Evolutionary conservation across 495 filamentous ascomycete genomes (phyloP).

Genomic region (Podospora anserina): DNA sequence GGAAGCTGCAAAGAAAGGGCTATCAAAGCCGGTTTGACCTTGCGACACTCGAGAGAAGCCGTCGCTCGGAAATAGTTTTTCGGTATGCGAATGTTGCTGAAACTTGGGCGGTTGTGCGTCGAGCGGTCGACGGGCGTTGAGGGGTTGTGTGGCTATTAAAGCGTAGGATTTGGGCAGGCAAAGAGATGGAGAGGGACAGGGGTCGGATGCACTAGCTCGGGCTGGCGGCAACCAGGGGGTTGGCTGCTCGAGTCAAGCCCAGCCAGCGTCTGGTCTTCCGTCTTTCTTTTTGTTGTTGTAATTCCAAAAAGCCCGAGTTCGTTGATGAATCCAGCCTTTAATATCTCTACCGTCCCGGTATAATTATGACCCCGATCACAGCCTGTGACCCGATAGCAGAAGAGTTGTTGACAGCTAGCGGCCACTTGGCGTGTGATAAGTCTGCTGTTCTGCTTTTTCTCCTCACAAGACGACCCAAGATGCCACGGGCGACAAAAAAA

Average conservation of each 20-base stretch:
- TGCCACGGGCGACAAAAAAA: background rate
- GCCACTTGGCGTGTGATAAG: slow-evolving; percentile 32
- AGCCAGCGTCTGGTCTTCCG: background rate
- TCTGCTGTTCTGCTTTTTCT: slow-evolving; percentile 7
- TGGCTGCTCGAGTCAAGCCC: slow-evolving; percentile 29
- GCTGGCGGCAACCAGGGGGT: slow-evolving; percentile 30
- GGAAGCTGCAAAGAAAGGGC: slow-evolving; percentile 14
- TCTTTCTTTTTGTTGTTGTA: slow-evolving; percentile 6
- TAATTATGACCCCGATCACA: slow-evolving; percentile 17
- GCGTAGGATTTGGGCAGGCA: slow-evolving; percentile 13
- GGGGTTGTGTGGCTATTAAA: slow-evolving; percentile 29
- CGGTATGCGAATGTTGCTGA: slow-evolving; percentile 11
- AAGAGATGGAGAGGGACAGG: slow-evolving; percentile 15
- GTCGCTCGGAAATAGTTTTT: slow-evolving; percentile 1
- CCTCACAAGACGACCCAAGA: background rate
- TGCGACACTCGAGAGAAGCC: slow-evolving; percentile 1
- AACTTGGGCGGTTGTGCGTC: slow-evolving; percentile 29
- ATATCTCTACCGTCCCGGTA: slow-evolving; percentile 5
- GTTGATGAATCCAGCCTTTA: slow-evolving; percentile 20
- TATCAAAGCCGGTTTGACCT: slow-evolving; percentile 21
- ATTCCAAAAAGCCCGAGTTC: slow-evolving; percentile 19
- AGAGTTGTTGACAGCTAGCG: slow-evolving; percentile 22
- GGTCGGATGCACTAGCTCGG: slow-evolving; percentile 18
- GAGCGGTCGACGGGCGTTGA: slow-evolving; percentile 22
- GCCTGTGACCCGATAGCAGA: slow-evolving; percentile 20